Base-by-base conservation (phyloP, 129 eudicot species). In the Deinandra increscens region DNA sequence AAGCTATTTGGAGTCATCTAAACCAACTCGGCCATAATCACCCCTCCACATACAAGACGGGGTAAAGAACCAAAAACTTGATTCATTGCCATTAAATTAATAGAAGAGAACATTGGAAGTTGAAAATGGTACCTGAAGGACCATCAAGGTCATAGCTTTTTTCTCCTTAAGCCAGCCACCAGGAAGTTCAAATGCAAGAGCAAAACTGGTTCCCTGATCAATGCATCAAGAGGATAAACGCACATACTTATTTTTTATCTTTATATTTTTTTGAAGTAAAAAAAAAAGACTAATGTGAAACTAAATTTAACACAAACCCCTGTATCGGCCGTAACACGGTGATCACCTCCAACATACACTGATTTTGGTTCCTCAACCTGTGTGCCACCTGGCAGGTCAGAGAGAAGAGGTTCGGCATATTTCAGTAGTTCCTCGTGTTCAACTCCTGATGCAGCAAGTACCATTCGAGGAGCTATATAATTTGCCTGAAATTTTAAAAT, bases 381-480 rank as follows among this genome's bases (percentile, higher is more conserved):
- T 17, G 75, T 45, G 3, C 75, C 90, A 51, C 79, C 71, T 48
- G 95, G 92, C 53, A 89, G 29, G 72, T 93, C 99, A 75, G 87
- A 79, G 15, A 93, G 77, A 84, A 93, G 90, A 26, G 99, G 97
- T 64, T 89, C 97, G 20, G 95, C 99, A 80, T 79, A 63, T 71
- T 82, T 82, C 61, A 89, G 48, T 18, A 89, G 84, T 36, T 89
- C 91, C 39, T 89, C 95, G 23, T 93, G 99, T 38, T 93, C 97
- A 75, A 93, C 97, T 53, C 99, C 97, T 17, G 88, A 82, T 49
- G 97, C 97, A 67, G 90, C 91, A 66, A 93, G 90, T 29, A 89
- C 97, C 87, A 89, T 89, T 59, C 99, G 81, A 17, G 95, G 81
- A 70, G 99, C 99, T 73, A 93, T 93, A 71, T 79, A 93, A 72